phyloP scores from a whole-genome alignment of 1,139 yeast genomes.

The Groenewaldozyma auringiensis region DNA sequence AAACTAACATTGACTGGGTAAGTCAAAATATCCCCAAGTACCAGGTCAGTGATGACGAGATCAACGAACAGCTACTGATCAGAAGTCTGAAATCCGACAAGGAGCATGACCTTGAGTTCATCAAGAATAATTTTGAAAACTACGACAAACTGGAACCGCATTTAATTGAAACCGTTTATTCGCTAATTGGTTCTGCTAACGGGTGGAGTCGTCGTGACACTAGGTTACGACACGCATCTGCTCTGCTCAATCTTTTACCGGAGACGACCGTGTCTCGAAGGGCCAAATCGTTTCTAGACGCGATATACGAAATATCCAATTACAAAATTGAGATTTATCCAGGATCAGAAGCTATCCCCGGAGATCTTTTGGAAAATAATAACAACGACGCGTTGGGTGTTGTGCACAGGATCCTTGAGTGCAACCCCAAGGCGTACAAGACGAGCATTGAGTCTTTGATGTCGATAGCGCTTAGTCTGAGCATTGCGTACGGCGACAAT shows the following conservation, averaged over 20 bases:
- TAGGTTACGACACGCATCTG: slow-evolving; percentile 25
- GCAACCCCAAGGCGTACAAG: slow-evolving; percentile 26
- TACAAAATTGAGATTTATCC: slow-evolving; percentile 26
- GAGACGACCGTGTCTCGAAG: background rate
- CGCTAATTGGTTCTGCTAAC: slow-evolving; percentile 27
- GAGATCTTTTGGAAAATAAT: slow-evolving; percentile 18
- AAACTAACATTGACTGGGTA: background rate
- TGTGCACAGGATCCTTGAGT: slow-evolving; percentile 27
- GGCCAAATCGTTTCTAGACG: slow-evolving; percentile 22
- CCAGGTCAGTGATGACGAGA: background rate
- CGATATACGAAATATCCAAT: slow-evolving; percentile 25
- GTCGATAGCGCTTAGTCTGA: slow-evolving; percentile 19
- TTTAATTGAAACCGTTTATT: slow-evolving; percentile 20
- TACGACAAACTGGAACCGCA: slow-evolving; percentile 9
- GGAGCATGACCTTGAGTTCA: slow-evolving; percentile 17
- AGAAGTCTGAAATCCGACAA: background rate
- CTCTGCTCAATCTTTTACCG: slow-evolving; percentile 18
- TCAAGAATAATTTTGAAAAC: slow-evolving; percentile 11
- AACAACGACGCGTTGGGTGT: slow-evolving; percentile 25
- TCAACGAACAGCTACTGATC: background rate
- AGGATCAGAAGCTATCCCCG: slow-evolving; percentile 26
- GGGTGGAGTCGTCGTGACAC: slow-evolving; percentile 27
- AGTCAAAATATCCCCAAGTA: background rate
- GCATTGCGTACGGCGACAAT: slow-evolving; percentile 15
- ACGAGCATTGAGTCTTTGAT: slow-evolving; percentile 21